Base-by-base conservation (phyloP, 2,329 filamentous ascomycete species). In the Tricladium varicosporioides region DNA sequence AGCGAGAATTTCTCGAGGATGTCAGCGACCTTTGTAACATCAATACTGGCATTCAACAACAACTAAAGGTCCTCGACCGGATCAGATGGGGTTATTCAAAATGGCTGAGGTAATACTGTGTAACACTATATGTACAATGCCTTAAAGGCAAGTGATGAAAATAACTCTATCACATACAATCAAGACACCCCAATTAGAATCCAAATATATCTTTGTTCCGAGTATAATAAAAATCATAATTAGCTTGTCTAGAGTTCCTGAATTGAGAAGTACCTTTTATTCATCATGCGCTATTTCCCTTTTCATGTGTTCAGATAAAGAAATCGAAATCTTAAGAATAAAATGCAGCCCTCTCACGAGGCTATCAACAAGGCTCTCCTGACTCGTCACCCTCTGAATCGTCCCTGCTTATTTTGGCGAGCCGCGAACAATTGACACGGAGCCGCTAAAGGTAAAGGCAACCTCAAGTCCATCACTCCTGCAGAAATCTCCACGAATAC, bases 1-100 rank as follows among this genome's bases (percentile, higher is more conserved):
- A 88, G 68, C 85, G 86, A 65, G 92, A 97, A 66, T 97, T 99
- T 67, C 74, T 92, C 55, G 89, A 96, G 71, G 94, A 99, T 70
- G 77, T 96, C 33, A 85, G 89, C 58, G 92, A 97, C 67, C 77
- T 99, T 49, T 85, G 91, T 16, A 92, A 96, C 69, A 85, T 93
- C 62, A 76, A 83, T 48, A 87, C 85, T 65, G 91, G 91, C 2
- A 82, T 96, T 51, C 82, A 86, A 66, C 82, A 86, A 65, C 93
- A 97, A 76, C 80, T 86, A 58, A 87, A 84, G 70, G 89, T 93
- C 45, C 76, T 96, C 53, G 85, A 92, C 65, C 82, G 94, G 58
- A 91, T 97, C 64, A 81, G 90, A 61, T 97, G 94, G 93, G 88
- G 89, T 3, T 97, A 97, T 76, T 84, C 84, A 1, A 87, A 86